A percentile compares a stretch with the other conserved stretches of the same genome.
phyloP scores from a whole-genome alignment of 106 monocot species.

The Apostasia ramifera region DNA sequence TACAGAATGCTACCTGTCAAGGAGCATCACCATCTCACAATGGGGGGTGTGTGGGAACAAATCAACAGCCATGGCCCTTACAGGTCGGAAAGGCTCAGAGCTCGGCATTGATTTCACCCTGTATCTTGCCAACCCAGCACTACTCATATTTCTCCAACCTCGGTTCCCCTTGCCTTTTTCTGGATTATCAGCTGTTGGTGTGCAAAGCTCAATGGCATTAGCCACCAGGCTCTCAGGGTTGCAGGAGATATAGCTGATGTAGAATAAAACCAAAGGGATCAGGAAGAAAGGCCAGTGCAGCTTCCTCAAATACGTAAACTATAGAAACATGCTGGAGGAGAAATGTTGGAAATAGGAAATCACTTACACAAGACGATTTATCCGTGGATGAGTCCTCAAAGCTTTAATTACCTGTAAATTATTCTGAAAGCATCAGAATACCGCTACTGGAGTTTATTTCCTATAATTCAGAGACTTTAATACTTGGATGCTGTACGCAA shows the following conservation, averaged over 20 bases:
- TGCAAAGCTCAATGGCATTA: slow-evolving; percentile 96
- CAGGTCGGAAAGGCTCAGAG: slow-evolving; percentile 74
- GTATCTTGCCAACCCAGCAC: slow-evolving; percentile 74
- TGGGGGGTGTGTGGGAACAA: slow-evolving; percentile 89
- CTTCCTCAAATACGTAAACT: neutral
- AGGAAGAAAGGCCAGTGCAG: neutral
- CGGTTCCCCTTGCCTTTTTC: slow-evolving; percentile 54
- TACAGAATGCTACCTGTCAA: slow-evolving; percentile 48
- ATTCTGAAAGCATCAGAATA: neutral
- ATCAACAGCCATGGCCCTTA: slow-evolving; percentile 82
- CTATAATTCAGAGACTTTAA: too few relatives aligned
- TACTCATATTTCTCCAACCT: slow-evolving; percentile 68
- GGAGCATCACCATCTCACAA: slow-evolving; percentile 98
- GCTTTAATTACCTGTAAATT: slow-evolving; percentile 76
- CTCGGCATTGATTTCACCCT: slow-evolving; percentile 76
- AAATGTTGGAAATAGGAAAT: neutral
- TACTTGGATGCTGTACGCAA: too few relatives aligned
- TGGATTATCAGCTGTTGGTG: slow-evolving; percentile 57
- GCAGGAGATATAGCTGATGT: slow-evolving; percentile 84
- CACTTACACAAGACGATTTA: slow-evolving; percentile 83
- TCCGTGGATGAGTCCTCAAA: slow-evolving; percentile 76
- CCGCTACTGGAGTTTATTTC: too few relatives aligned
- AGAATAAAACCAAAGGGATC: slow-evolving; percentile 1
- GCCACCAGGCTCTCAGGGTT: slow-evolving; percentile 92
- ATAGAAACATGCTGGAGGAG: neutral